Evolutionary conservation across 371 early-diverging fungal genomes (phyloP).

Genomic region (Mucor saturninus): DNA sequence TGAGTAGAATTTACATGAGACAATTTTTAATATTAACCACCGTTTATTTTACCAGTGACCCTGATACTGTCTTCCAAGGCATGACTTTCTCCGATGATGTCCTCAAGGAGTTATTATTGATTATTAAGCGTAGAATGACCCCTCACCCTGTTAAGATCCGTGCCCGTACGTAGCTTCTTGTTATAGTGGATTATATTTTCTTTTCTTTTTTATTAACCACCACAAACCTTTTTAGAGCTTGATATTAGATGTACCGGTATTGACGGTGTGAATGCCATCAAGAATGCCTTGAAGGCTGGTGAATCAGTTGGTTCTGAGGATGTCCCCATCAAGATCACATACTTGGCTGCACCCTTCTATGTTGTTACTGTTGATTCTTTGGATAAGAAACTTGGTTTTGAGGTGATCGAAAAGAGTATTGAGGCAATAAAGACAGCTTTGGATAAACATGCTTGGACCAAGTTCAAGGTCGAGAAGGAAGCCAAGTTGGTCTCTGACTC

Average conservation of each 20-base stretch:
- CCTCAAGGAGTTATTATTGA: constrained; percentile 77
- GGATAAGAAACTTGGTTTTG: constrained; percentile 88
- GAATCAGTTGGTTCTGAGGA: constrained; percentile 85
- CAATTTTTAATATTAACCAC: no score
- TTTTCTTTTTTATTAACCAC: no score
- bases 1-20: constrained; percentile 2
- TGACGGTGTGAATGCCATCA: constrained; percentile 98
- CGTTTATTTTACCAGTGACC: constrained; percentile 63
- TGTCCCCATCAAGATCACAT: constrained; percentile 82
- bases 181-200: no score
- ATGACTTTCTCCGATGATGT: constrained; percentile 70
- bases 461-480: constrained; percentile 75
- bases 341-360: constrained; percentile 92
- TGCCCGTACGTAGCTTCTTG: constrained; percentile 63
- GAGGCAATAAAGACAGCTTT: constrained; percentile 83
- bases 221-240: constrained; percentile 67
- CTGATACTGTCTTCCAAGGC: constrained; percentile 87
- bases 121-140: constrained; percentile 90
- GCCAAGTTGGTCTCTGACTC: constrained; percentile 94
- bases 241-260: constrained; percentile 97
- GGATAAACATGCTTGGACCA: constrained; percentile 61
- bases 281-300: constrained; percentile 90
- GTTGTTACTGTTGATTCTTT: constrained; percentile 90
- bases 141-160: constrained; percentile 97
- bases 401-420: constrained; percentile 89